Conservation (phyloP, 2,329 filamentous ascomycete genomes). For the Alternaria consortialis region DNA sequence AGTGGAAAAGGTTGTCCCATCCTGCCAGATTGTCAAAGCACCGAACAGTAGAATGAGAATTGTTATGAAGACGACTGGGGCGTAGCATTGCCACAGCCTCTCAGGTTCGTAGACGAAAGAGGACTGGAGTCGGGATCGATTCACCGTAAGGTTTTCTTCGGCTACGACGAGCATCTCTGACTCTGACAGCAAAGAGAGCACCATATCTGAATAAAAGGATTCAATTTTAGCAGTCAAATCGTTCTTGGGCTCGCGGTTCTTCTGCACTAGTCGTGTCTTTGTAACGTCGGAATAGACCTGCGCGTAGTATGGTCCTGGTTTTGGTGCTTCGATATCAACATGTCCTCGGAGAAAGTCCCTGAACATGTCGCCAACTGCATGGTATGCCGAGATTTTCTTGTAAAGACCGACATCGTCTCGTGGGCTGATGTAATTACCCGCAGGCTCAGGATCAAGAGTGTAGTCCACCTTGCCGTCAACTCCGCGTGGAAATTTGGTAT, state of each 20-base stretch:
- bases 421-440: constrained; percentile 37
- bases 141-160: constrained; percentile 24
- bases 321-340: constrained; percentile 39
- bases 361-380: constrained; percentile 44
- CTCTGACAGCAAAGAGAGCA: constrained; percentile 46
- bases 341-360: constrained; percentile 43
- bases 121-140: constrained; percentile 35
- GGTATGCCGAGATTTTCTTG: constrained; percentile 48
- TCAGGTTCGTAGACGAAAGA: constrained; percentile 44
- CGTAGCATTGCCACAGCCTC: constrained; percentile 48
- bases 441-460: constrained; percentile 31
- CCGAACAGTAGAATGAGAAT: constrained; percentile 42
- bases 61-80: constrained; percentile 42
- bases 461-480: constrained; percentile 53
- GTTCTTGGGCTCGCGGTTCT: constrained; percentile 34
- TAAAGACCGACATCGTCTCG: constrained; percentile 35
- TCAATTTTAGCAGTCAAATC: constrained; percentile 38
- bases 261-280: constrained; percentile 56
- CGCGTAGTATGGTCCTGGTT: constrained; percentile 40
- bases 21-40: constrained; percentile 40
- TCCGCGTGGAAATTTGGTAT: constrained; percentile 40
- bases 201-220: constrained; percentile 45
- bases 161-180: constrained; percentile 44
- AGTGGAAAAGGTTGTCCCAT: constrained; percentile 48
- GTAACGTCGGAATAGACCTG: constrained; percentile 47